A percentile compares a stretch with the other conserved stretches of the same genome.
phyloP scores from a whole-genome alignment of 2,329 filamentous ascomycete genomes.

The Epichloe sibirici region DNA sequence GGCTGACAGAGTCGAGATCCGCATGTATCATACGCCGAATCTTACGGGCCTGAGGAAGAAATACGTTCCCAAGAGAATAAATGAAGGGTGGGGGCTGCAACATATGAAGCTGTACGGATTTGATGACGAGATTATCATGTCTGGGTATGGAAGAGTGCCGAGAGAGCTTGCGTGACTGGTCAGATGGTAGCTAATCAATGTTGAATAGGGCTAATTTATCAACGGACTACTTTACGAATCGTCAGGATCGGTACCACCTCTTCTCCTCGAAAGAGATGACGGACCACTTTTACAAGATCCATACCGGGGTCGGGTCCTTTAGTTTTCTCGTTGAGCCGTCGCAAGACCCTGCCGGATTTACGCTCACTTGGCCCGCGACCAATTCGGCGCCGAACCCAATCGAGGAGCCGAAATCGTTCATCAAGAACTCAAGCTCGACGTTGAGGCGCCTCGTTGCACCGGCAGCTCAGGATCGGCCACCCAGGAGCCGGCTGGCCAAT shows the following conservation, averaged over 20 bases:
- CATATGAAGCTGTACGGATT: conserved; percentile 98
- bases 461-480: neutral
- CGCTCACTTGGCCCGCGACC: conserved; percentile 57
- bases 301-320: conserved; percentile 63
- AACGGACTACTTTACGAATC: conserved; percentile 89
- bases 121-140: conserved; percentile 91
- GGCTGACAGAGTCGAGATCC: conserved; percentile 70
- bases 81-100: conserved; percentile 95
- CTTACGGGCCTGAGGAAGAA: conserved; percentile 77
- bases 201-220: conserved; percentile 68
- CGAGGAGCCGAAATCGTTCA: conserved; percentile 55
- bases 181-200: neutral
- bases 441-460: conserved; percentile 53
- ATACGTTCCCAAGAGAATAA: conserved; percentile 76
- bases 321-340: conserved; percentile 69
- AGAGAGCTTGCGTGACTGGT: neutral
- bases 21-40: conserved; percentile 98
- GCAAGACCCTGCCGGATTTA: conserved; percentile 41
- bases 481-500: conserved; percentile 26
- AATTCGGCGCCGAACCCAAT: conserved; percentile 71
- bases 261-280: conserved; percentile 71
- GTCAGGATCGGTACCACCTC: conserved; percentile 88
- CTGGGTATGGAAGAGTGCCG: conserved; percentile 43
- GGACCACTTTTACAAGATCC: conserved; percentile 69
- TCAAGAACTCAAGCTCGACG: conserved; percentile 52